Conservation (phyloP, 1,139 yeast genomes). For the Geotrichum phurueaensis region DNA sequence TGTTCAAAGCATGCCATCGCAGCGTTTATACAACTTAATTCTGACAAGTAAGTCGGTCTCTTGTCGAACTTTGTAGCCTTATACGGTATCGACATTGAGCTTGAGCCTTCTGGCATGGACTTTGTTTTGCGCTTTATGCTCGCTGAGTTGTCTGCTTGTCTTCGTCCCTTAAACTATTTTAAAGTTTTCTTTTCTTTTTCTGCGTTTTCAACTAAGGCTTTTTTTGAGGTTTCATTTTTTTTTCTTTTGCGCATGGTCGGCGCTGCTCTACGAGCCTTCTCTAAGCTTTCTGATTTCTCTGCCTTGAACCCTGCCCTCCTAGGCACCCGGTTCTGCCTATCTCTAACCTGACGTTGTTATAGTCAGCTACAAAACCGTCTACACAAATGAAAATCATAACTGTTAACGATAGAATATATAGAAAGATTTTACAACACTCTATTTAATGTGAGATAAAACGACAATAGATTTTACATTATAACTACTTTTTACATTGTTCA, state of each 20-base stretch:
- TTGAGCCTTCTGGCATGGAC: not conserved
- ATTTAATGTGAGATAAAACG: too few relatives aligned
- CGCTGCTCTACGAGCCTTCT: not conserved
- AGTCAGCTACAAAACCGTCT: too few relatives aligned
- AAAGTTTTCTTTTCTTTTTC: not conserved
- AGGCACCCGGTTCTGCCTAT: not conserved
- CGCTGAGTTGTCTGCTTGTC: not conserved
- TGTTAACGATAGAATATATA: too few relatives aligned
- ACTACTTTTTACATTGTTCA: too few relatives aligned
- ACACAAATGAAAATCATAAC: too few relatives aligned
- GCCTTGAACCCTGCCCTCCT: not conserved
- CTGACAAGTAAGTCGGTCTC: not conserved
- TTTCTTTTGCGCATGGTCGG: not conserved
- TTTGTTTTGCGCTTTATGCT: not conserved
- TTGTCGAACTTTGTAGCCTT: not conserved
- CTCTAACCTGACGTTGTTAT: too few relatives aligned
- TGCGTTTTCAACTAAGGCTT: not conserved
- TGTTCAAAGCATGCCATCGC: not conserved
- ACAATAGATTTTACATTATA: too few relatives aligned
- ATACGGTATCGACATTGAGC: not conserved
- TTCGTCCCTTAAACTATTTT: not conserved
- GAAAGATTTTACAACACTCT: too few relatives aligned
- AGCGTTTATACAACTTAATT: not conserved
- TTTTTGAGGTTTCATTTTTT: not conserved
- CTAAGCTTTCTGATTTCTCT: not conserved